Percentiles rank a stretch among this genome's conserved stretches.
Evolutionary conservation across 1,139 yeast genomes (phyloP).

Genomic region (Yamadazyma atmosphaerica): DNA sequence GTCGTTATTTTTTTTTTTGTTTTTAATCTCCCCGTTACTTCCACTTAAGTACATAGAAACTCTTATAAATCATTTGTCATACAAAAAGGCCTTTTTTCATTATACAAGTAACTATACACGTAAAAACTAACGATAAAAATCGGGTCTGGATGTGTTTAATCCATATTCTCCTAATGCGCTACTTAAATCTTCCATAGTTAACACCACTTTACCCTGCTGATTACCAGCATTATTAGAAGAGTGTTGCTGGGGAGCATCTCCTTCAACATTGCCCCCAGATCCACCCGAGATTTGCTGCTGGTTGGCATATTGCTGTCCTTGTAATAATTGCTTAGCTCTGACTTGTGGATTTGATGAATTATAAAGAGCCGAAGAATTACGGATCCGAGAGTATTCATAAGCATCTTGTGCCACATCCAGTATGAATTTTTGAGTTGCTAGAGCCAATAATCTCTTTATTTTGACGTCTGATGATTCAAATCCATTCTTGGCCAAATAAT

Average conservation of each 20-base stretch:
- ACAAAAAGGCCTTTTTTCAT: too few relatives aligned
- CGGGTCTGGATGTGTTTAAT: conserved; percentile 85
- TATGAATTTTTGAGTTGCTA: conserved; percentile 94
- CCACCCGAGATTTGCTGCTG: conserved; percentile 44
- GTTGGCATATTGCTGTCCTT: conserved; percentile 60
- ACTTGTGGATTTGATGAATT: conserved; percentile 85
- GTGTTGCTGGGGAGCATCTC: conserved; percentile 35
- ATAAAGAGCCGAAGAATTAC: conserved; percentile 81
- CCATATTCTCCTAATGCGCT: conserved; percentile 93
- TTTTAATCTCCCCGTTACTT: too few relatives aligned
- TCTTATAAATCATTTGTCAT: too few relatives aligned
- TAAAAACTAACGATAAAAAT: conserved; percentile 56
- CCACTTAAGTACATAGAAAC: too few relatives aligned
- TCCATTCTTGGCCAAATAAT: conserved; percentile 86
- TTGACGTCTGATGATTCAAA: conserved; percentile 78
- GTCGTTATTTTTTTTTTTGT: conserved; percentile 51
- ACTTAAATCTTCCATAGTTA: conserved; percentile 87
- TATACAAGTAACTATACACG: conserved; percentile 1
- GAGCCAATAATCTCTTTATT: conserved; percentile 81
- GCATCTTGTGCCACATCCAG: conserved; percentile 97
- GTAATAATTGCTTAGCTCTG: conserved; percentile 75
- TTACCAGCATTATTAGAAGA: conserved; percentile 50
- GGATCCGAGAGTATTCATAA: conserved; percentile 87
- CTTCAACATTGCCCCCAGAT: conserved; percentile 38
- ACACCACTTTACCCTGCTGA: conserved; percentile 72